Evolutionary conservation across 2,329 filamentous ascomycete genomes (phyloP), one percentile per base, ranked within the genome.

Genomic region (Fusarium camptoceras): DNA sequence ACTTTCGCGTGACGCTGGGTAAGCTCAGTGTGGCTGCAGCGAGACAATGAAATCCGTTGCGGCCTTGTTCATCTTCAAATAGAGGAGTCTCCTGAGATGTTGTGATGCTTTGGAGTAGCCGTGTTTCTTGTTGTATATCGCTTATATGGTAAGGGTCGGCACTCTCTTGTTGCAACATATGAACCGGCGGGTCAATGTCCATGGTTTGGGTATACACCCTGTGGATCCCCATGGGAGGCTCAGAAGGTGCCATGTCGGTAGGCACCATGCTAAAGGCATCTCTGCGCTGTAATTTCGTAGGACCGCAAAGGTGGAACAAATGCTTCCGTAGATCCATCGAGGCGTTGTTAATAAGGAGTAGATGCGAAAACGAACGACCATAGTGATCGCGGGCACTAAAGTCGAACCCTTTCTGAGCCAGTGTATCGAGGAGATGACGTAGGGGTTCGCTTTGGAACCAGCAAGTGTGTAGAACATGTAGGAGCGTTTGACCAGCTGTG

Each of bases 1-100:
- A 65, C 50, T 81, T 81, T 54, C 79, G 77, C 16, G 78, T 74
- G 12, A 83, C 75, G 24, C 79, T 81, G 6, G 77, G 75, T 31
- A 76, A 57, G 67, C 82, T 82, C 2, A 88, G 76, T n/a, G 83
- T 82, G 9, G 84, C 85, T 63, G 84, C 83, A 4, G 87, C 87
- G n/a, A 89, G 82, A 64, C 86, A 88, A 68, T 89, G 87, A 18
- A 89, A 79, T 11, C 83, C 86, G 64, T 89, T 89, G 24, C 86
- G 83, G 8, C 87, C 87, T 8, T 82, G 75, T 43, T 80, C 37
- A 47, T 79, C 75, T 43, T 81, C 76, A 2, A 68, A 34, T 0
- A 14, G 24, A 0, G 76, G 76, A 5, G 1, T 39, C 8, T 1
- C 48, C 46, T 1, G 76, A 76, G 8, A 34, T 25, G 18, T 18